phyloP scores from a whole-genome alignment of 1,139 yeast genomes.

The Candida dubliniensis region DNA sequence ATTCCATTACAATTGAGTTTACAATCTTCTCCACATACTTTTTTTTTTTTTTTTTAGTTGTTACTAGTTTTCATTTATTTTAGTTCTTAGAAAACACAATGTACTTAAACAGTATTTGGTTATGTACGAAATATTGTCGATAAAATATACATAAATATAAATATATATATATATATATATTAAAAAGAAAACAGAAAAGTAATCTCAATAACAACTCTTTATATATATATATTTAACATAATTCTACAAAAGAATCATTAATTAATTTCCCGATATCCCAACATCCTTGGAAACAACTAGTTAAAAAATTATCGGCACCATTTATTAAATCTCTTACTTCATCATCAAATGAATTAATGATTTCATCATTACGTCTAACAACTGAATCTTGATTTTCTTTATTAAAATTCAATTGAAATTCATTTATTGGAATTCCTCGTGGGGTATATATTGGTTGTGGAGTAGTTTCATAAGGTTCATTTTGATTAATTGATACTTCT shows the following conservation, averaged over 20 bases:
- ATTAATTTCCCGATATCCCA: constrained; percentile 10
- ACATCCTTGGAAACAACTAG: constrained; percentile 14
- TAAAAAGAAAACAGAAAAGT: not conserved
- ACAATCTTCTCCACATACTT: no score
- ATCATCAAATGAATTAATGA: constrained; percentile 19
- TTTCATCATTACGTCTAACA: constrained; percentile 14
- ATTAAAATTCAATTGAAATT: constrained; percentile 20
- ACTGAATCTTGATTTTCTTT: constrained; percentile 12
- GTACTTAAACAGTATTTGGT: no score
- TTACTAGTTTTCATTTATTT: no score
- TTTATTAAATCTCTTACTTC: constrained; percentile 18
- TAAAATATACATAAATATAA: no score
- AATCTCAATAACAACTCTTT: no score
- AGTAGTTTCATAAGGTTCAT: not conserved
- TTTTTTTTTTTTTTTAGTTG: no score
- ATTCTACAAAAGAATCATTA: constrained; percentile 6
- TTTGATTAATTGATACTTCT: no score
- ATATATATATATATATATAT: no score
- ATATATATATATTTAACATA: constrained; percentile 1
- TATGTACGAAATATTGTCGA: no score
- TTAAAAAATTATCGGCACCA: constrained; percentile 16
- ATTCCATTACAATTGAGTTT: no score
- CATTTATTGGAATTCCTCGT: constrained; percentile 25
- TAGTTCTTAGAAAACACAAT: no score
- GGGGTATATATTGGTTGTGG: constrained; percentile 24